Percentiles rank a stretch among this genome's conserved stretches.
Conservation (phyloP, 2,329 filamentous ascomycete species). For the Pseudogymnoascus sp. region DNA sequence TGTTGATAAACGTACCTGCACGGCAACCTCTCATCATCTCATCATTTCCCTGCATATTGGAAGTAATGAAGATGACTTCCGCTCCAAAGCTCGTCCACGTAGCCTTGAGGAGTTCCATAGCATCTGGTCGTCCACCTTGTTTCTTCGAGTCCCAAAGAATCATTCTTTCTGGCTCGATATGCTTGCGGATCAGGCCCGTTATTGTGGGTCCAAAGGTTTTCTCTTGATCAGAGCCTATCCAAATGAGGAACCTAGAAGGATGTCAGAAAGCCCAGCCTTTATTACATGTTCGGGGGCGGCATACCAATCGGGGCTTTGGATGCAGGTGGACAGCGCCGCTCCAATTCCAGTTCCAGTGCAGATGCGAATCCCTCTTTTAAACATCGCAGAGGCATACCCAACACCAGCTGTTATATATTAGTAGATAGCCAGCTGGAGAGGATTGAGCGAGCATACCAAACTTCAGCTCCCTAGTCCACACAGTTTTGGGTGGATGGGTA, state of each 20-base stretch:
- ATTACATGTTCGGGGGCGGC: neutral
- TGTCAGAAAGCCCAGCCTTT: constrained; percentile 5
- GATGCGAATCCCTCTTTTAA: constrained; percentile 34
- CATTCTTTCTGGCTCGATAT: constrained; percentile 35
- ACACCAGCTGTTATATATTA: constrained; percentile 30
- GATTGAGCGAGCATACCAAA: constrained; percentile 27
- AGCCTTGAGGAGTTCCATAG: constrained; percentile 31
- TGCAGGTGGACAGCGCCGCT: constrained; percentile 34
- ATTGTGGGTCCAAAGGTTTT: constrained; percentile 35
- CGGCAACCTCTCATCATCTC: constrained; percentile 37
- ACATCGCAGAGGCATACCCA: constrained; percentile 36
- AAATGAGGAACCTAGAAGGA: constrained; percentile 33
- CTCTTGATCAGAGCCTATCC: constrained; percentile 36
- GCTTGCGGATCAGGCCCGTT: constrained; percentile 30
- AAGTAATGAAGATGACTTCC: constrained; percentile 37
- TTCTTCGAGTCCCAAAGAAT: constrained; percentile 37
- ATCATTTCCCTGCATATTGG: constrained; percentile 34
- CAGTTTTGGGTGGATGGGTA: constrained; percentile 31
- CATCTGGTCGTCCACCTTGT: constrained; percentile 33
- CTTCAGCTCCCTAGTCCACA: constrained; percentile 36
- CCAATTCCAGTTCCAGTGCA: constrained; percentile 36
- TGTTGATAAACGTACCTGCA: constrained; percentile 25
- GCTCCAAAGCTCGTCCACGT: constrained; percentile 33
- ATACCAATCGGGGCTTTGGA: constrained; percentile 33
- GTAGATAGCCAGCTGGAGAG: constrained; percentile 7